Evolutionary conservation across 1,284 basidiomycete species (phyloP).

Genomic region (Moesziomyces antarcticus): DNA sequence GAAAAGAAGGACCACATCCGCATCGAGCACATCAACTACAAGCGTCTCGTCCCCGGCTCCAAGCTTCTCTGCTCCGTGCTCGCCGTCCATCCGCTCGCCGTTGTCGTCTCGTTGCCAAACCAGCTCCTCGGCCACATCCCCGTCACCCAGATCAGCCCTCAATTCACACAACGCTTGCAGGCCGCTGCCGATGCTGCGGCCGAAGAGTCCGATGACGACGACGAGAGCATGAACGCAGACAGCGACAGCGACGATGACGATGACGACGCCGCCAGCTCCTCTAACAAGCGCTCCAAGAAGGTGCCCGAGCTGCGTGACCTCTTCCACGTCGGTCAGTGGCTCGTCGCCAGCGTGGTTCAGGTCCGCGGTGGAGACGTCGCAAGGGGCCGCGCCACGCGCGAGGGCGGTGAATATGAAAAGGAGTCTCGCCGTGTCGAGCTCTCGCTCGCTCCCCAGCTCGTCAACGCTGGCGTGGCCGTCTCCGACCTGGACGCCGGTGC

Average conservation of each 20-base stretch:
- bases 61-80: slow-evolving; percentile 87
- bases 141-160: slow-evolving; percentile 89
- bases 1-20: slow-evolving; percentile 72
- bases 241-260: slow-evolving; percentile 68
- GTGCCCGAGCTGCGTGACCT: slow-evolving; percentile 72
- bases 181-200: slow-evolving; percentile 68
- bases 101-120: slow-evolving; percentile 92
- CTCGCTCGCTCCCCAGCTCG: slow-evolving; percentile 82
- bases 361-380: slow-evolving; percentile 73
- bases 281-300: slow-evolving; percentile 14
- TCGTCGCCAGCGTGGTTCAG: slow-evolving; percentile 80
- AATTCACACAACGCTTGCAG: slow-evolving; percentile 77
- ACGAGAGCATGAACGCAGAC: slow-evolving; percentile 49
- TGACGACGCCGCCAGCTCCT: slow-evolving; percentile 30
- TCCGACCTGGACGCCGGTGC: slow-evolving; percentile 75
- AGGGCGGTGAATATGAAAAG: slow-evolving; percentile 62
- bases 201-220: slow-evolving; percentile 72
- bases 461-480: slow-evolving; percentile 84
- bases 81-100: slow-evolving; percentile 86
- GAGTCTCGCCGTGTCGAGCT: slow-evolving; percentile 77
- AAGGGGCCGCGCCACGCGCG: slow-evolving; percentile 74
- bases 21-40: slow-evolving; percentile 94
- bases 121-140: slow-evolving; percentile 95
- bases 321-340: slow-evolving; percentile 86
- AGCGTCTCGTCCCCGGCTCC: slow-evolving; percentile 87